Evolutionary conservation across 495 filamentous ascomycete species (phyloP).

Genomic region (Aspergillus nanangensis): DNA sequence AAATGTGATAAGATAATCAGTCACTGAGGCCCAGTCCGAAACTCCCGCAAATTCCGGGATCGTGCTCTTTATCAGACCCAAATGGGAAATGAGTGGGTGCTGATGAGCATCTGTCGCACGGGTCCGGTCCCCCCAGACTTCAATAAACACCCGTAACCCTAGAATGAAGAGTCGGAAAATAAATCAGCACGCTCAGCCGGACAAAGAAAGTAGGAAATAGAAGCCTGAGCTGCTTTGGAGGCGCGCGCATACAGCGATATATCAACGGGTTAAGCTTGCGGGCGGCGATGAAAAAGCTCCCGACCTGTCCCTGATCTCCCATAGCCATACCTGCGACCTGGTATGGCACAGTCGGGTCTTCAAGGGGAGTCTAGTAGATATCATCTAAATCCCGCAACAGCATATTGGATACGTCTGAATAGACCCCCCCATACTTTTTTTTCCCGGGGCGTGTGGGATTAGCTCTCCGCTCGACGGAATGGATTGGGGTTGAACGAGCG

Average conservation of each 20-base stretch:
- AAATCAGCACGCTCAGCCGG: not conserved
- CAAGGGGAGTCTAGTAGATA: conserved; percentile 17
- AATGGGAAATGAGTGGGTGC: not conserved
- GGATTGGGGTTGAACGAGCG: too few relatives aligned
- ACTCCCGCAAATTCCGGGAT: not conserved
- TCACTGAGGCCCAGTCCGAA: not conserved
- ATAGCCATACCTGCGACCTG: not conserved
- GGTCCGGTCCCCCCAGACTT: not conserved
- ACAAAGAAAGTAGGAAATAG: not conserved
- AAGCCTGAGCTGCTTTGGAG: not conserved
- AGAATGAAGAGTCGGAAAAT: too few relatives aligned
- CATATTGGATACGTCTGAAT: conserved; percentile 19
- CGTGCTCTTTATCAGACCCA: not conserved
- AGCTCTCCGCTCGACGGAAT: too few relatives aligned
- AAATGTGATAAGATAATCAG: not conserved
- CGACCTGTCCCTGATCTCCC: not conserved
- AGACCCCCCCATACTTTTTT: conserved; percentile 22
- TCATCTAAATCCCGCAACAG: conserved; percentile 16
- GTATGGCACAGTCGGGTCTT: not conserved
- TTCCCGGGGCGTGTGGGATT: too few relatives aligned
- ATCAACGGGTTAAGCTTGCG: not conserved
- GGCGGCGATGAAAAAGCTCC: not conserved
- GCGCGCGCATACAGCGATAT: not conserved
- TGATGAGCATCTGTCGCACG: not conserved
- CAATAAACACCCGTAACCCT: not conserved